Base-by-base conservation (phyloP, 768 basidiomycete genomes). In the Lentinula edodes region DNA sequence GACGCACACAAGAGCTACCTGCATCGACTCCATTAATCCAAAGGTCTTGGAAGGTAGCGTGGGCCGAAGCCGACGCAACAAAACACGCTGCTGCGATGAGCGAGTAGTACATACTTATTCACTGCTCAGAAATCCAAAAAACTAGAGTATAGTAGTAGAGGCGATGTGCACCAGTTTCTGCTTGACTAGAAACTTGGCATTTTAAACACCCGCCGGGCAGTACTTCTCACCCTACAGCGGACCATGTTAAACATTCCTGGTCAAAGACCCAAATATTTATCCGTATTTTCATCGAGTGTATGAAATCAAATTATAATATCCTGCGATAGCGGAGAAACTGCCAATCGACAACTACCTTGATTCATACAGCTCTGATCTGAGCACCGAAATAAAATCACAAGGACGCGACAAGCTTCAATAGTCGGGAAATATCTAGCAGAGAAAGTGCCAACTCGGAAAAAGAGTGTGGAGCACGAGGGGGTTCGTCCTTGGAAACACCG, bases 31-130 rank as follows among this genome's bases (percentile, higher is more conserved):
- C 75, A 58, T 80, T 80, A 55, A 82, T 74, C 81, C 82, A 83
- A 53, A 84, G 65, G 62, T 82, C 74, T 67, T 84, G 82, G 74
- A 79, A 84, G 3, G 82, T 83, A 35, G 82, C 78, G 66, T 83
- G 81, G 5, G 81, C 80, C 32, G 76, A 73, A n/a, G 67, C 80
- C 23, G 58, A 60, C 35, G 48, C 46, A 39, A 60, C 18, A 9
- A 60, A 38, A 28, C 58, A 48, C 4, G 58, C 58, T 23, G 58
- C 58, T 35, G 48, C 48, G 32, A 60, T 2, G 28, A 51, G 56
- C 16, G 56, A 58, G 42, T 58, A 58, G 45, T 58, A 58, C 56
- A 58, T 58, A n/a, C n/a, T n/a, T n/a, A 28, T 15, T 58, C 41
- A 28, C 18, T 56, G 39, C 6, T 58, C 42, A 32, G 15, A 36